Conservation (phyloP, 176 grass and related monocot species). For the Phyllostachys edulis region DNA sequence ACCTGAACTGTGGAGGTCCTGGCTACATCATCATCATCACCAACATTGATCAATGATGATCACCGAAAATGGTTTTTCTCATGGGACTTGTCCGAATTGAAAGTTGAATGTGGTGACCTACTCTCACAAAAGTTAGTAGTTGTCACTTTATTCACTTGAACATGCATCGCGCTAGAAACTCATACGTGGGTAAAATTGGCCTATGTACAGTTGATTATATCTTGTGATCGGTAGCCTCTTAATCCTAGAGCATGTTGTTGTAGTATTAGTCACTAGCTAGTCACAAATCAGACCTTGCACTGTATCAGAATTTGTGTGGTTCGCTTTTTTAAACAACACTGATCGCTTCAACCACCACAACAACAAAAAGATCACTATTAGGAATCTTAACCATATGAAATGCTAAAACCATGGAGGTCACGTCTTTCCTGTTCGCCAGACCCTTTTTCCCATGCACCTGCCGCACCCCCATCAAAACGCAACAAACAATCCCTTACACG, state of each 20-base stretch:
- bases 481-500: background rate
- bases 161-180: background rate
- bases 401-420: background rate
- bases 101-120: background rate
- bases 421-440: background rate
- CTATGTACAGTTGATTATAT: too few species aligned
- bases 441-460: background rate
- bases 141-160: background rate
- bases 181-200: too few species aligned
- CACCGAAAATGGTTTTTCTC: background rate
- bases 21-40: too few species aligned
- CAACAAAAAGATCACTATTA: background rate
- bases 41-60: background rate
- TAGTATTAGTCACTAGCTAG: too few species aligned
- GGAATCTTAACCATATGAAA: background rate
- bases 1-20: too few species aligned
- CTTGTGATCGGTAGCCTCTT: too few species aligned
- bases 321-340: background rate
- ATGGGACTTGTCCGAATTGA: background rate
- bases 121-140: background rate
- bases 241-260: background rate
- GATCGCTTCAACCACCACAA: background rate
- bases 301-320: background rate
- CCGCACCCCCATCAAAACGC: background rate
- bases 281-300: background rate